phyloP scores from a whole-genome alignment of 192 early-diverging fungal species.

The Coemansia sp. region DNA sequence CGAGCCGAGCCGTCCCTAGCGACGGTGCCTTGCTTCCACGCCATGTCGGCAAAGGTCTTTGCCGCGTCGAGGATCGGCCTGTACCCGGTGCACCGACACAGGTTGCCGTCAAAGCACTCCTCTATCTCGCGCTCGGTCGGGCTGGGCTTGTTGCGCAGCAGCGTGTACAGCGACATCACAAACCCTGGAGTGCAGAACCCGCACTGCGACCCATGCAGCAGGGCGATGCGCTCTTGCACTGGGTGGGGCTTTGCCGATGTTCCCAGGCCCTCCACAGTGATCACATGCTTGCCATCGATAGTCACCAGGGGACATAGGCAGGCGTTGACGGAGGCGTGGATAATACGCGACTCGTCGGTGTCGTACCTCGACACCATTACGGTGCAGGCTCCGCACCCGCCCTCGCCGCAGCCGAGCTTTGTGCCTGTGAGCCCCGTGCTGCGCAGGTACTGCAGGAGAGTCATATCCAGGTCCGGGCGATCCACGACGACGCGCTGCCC shows the following conservation, averaged over 20 bases:
- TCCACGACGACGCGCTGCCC: constrained; percentile 54
- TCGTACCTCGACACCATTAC: constrained; percentile 70
- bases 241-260: constrained; percentile 66
- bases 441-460: constrained; percentile 67
- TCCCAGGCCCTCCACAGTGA: constrained; percentile 81
- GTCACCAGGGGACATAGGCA: constrained; percentile 73
- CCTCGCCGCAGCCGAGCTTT: constrained; percentile 82
- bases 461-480: constrained; percentile 63
- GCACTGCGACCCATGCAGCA: constrained; percentile 78
- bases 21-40: constrained; percentile 43
- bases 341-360: constrained; percentile 36
- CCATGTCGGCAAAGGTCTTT: constrained; percentile 59
- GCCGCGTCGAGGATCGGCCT: constrained; percentile 83
- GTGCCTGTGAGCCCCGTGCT: constrained; percentile 66
- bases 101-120: constrained; percentile 82
- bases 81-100: constrained; percentile 92
- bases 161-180: constrained; percentile 83
- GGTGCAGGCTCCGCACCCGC: constrained; percentile 78
- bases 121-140: constrained; percentile 74
- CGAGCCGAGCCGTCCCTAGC: constrained; percentile 15
- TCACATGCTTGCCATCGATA: constrained; percentile 77
- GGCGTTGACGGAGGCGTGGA: constrained; percentile 59
- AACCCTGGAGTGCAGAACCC: constrained; percentile 93
- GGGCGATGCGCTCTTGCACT: constrained; percentile 73
- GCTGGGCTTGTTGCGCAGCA: constrained; percentile 68